Evolutionary conservation across 805 yeast genomes (phyloP), one percentile per base, ranked within the genome.

Genomic region (Candida palmyrensis): DNA sequence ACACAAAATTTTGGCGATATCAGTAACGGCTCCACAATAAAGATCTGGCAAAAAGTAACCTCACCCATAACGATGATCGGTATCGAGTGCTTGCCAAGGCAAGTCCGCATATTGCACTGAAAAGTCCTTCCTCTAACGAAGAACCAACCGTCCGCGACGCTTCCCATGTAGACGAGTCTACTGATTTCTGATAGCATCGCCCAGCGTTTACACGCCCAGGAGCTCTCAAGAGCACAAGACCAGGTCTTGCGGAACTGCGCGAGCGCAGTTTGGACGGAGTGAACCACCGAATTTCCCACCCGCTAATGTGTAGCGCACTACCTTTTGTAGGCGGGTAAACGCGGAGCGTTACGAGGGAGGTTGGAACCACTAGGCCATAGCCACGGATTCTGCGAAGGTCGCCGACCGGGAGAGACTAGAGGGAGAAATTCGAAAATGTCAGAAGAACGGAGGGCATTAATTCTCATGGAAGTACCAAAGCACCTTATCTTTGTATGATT

Each of bases 251-350:
- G 18, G 40, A 43, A 19, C 37, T 29, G 40, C 39, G 22, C 18
- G 12, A n/a, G n/a, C 44, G 9, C 22, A 21, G 25, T 20, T 18
- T 49, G 68, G 71, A 62, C 63, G 73, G 75, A 41, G 77, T 42
- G 74, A 50, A 67, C 65, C 79, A 73, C 79, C 79, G 79, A 73
- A 73, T 73, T 73, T 73, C 78, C 79, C 79, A 73, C 79, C 70
- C 68, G 62, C 53, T 24, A 16, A 34, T 38, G 44, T 40, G 40
- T n/a, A 17, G 27, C 33, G 21, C 32, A 23, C 18, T 39, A 44
- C 51, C 51, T 51, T 55, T 36, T 44, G 71, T 49, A 34, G 37
- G 49, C 66, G 68, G 70, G 72, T 66, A 62, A 56, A 60, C 55
- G 70, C 69, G 69, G 62, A 58, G 56, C 63, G 70, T 55, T 49